Percentiles rank a stretch among this genome's conserved stretches.
Evolutionary conservation across 2,329 filamentous ascomycete species (phyloP).

Genomic region (Diaporthe longicolla): DNA sequence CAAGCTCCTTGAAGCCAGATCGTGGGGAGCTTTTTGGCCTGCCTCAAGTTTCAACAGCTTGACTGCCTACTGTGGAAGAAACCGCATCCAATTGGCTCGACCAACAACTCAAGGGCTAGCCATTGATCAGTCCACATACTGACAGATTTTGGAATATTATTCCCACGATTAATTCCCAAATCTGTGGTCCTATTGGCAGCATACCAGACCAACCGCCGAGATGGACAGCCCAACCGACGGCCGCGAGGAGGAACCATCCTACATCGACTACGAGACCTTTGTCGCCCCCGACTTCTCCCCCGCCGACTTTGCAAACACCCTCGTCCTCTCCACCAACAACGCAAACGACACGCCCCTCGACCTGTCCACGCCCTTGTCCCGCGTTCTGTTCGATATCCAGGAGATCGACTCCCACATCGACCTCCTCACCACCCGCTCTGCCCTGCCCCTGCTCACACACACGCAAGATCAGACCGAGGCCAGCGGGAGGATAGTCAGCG

Average conservation of each 20-base stretch:
- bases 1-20: slow-evolving; percentile 33
- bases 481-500: slow-evolving; percentile 78
- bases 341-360: slow-evolving; percentile 90
- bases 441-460: slow-evolving; percentile 83
- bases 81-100: background rate
- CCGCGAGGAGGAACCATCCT: slow-evolving; percentile 76
- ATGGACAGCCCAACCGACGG: slow-evolving; percentile 51
- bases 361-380: slow-evolving; percentile 91
- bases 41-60: background rate
- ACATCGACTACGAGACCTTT: slow-evolving; percentile 96
- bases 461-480: slow-evolving; percentile 82
- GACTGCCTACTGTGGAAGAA: background rate
- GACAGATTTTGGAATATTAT: too few relatives aligned
- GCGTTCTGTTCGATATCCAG: slow-evolving; percentile 95
- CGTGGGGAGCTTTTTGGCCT: slow-evolving; percentile 11
- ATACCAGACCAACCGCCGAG: background rate
- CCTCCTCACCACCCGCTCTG: slow-evolving; percentile 85
- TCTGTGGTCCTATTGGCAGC: background rate
- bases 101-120: background rate
- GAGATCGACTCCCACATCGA: slow-evolving; percentile 98
- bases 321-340: slow-evolving; percentile 93
- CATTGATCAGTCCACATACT: background rate
- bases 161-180: accelerated
- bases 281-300: slow-evolving; percentile 87
- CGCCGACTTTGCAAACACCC: slow-evolving; percentile 85